Evolutionary conservation across 2,329 filamentous ascomycete species (phyloP), one percentile per base, ranked within the genome.

Genomic region (Aspergillus hiratsukae): DNA sequence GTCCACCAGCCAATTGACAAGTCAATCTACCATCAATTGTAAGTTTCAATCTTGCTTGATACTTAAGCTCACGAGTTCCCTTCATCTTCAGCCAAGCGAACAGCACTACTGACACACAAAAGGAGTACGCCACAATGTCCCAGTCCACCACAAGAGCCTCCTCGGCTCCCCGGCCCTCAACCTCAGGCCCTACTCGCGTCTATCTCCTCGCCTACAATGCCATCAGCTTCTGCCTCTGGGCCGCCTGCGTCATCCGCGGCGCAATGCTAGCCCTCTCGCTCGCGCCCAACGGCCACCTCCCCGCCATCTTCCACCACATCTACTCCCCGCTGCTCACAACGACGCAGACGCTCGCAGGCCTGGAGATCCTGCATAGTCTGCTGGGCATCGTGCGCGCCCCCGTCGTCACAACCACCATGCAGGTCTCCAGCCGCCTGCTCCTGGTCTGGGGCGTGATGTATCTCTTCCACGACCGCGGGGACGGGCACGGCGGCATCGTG

Each of bases 141-240:
- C 31, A 35, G 31, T 35, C 61, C 17, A 56, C 60, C 52, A 57
- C 55, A 48, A 48, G 55, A 50, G 54, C 45, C 45, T 43, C 45
- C 60, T 54, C 50, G 43, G 43, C 43, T 25, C 56, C 55, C 27
- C 51, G 50, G 53, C 57, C 50, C 52, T 53, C 69, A 49, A 61
- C 76, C 35, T 78, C 76, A 53, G 76, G 77, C 58, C 66, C 80
- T 60, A 86, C 84, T 72, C 81, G 78, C 55, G 78, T 76, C 69
- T 96, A 97, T 78, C 85, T 97, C 53, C 81, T 92, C 69, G 78
- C 86, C 65, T 99, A 97, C 83, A 97, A 97, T 76, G 81, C 85
- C 66, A 69, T 87, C 62, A 95, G 87, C 53, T 84, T 91, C 58
- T 71, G 85, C 23, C 83, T 93, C 53, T 99, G 94, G 94, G 76